A percentile compares a stretch with the other conserved stretches of the same genome.
Conservation (phyloP, 2,329 filamentous ascomycete species). For the Cordyceps farinosa region DNA sequence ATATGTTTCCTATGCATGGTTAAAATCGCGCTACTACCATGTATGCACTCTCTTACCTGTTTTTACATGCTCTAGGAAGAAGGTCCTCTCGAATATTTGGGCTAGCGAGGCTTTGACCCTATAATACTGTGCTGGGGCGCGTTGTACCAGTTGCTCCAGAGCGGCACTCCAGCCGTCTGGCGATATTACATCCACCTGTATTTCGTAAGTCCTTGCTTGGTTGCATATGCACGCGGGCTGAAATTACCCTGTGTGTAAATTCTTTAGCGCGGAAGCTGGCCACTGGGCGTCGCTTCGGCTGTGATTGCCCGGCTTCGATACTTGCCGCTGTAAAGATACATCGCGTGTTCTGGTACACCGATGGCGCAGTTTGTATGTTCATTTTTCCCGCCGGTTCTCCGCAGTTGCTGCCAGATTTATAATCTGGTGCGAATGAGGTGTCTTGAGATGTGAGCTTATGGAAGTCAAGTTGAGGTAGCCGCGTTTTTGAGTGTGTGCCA, state of each 20-base stretch:
- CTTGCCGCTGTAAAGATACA: slow-evolving; percentile 62
- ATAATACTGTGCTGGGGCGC: slow-evolving; percentile 50
- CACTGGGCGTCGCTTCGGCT: background rate
- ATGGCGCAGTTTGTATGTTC: slow-evolving; percentile 43
- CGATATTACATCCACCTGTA: slow-evolving; percentile 70
- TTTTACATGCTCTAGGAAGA: slow-evolving; percentile 85
- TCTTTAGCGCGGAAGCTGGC: slow-evolving; percentile 22
- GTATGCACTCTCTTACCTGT: slow-evolving; percentile 47
- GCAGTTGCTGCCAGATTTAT: background rate
- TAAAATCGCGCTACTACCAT: background rate
- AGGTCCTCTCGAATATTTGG: slow-evolving; percentile 68
- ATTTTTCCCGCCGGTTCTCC: slow-evolving; percentile 29
- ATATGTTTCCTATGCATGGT: slow-evolving; percentile 60
- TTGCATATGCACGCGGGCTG: background rate
- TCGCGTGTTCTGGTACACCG: slow-evolving; percentile 57
- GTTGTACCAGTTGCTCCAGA: slow-evolving; percentile 46
- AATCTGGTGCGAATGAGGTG: background rate
- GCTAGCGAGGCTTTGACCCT: slow-evolving; percentile 69
- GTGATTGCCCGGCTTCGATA: background rate
- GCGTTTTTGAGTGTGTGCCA: background rate
- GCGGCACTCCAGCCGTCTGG: slow-evolving; percentile 57
- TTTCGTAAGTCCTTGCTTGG: background rate
- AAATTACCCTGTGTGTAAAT: slow-evolving; percentile 54
- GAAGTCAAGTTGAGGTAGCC: background rate
- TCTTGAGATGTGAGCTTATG: background rate